Base-by-base conservation (phyloP, 2,329 filamentous ascomycete species). In the Botrytis paeoniae region DNA sequence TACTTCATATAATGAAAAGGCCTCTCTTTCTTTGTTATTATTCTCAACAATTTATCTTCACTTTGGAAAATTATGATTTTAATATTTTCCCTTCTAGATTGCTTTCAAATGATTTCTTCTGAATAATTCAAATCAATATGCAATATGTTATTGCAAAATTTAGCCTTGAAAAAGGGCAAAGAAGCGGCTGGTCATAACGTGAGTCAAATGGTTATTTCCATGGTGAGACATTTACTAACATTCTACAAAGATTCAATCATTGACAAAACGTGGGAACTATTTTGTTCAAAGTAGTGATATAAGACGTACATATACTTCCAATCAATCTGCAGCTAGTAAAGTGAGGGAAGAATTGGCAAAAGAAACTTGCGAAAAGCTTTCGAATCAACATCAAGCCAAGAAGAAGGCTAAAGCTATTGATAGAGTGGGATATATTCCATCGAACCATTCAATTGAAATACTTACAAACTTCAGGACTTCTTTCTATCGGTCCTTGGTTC, bases 401-500 rank as follows among this genome's bases (percentile, higher is more conserved):
- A 86, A 84, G 76, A 82, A 84, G 74, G 84, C 83, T 74, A 84
- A 84, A 74, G 84, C 83, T 29, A 81, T 84, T 71, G 85, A 88
- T 74, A 83, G 86, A 78, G 86, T 87, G 82, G 73, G 78, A 29
- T 35, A 57, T 22, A n/a, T 37, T 29, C n/a, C 48, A 51, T n/a
- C 51, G n/a, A 18, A 10, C 29, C 5, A 59, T 51, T 69, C 63
- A 48, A 29, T 10, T 63, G 62, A n/a, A 10, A 57, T 54, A 41
- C 73, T 78, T 39, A 76, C 39, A 59, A n/a, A 65, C 45, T n/a
- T 32, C 48, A 94, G 91, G 93, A 97, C 80, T 92, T 97, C 79
- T 91, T 97, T 78, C 87, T 97, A 45, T 95, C 94, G 25, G 89
- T 98, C 5, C 86, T 99, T 45, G 93, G 93, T 79, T 94, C 95